Evolutionary conservation across 768 basidiomycete species (phyloP).

Genomic region (Phanerochaete sordida): DNA sequence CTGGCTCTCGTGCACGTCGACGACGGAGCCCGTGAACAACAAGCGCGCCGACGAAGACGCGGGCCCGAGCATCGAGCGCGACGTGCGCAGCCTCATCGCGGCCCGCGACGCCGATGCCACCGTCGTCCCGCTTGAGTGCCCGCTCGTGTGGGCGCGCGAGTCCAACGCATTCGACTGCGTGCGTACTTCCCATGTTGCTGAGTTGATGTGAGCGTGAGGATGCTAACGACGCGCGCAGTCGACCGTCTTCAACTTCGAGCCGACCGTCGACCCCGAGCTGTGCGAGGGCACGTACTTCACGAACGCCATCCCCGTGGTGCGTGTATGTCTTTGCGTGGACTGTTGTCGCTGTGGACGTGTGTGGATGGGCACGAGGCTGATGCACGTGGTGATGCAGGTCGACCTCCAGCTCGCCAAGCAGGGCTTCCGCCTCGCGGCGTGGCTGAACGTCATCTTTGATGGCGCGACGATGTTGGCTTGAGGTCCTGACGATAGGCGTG

Average conservation of each 20-base stretch:
- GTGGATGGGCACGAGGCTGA: too few relatives aligned
- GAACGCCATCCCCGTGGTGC: constrained; percentile 21
- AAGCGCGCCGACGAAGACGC: constrained; percentile 25
- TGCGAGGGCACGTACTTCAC: constrained; percentile 22
- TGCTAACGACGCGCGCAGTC: constrained; percentile 10
- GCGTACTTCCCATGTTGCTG: too few relatives aligned
- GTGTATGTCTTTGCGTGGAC: neutral
- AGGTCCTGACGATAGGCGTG: too few relatives aligned
- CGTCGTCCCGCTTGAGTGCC: constrained; percentile 24
- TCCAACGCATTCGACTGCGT: constrained; percentile 26
- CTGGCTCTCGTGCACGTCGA: constrained; percentile 26
- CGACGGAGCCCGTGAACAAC: constrained; percentile 19
- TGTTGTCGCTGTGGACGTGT: neutral
- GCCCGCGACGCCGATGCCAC: neutral
- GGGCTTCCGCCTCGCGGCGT: constrained; percentile 23
- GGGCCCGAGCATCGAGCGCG: constrained; percentile 29
- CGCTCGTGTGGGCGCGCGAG: constrained; percentile 26
- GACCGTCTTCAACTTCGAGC: constrained; percentile 22
- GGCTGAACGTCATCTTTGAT: constrained; percentile 21
- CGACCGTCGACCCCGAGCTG: constrained; percentile 19
- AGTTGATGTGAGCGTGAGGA: too few relatives aligned
- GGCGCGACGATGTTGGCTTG: constrained; percentile 11
- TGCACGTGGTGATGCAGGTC: constrained; percentile 14
- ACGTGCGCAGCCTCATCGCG: constrained; percentile 17
- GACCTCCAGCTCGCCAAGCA: constrained; percentile 28